Evolutionary conservation across 768 basidiomycete species (phyloP).

Genomic region (Tylopilus balloui): DNA sequence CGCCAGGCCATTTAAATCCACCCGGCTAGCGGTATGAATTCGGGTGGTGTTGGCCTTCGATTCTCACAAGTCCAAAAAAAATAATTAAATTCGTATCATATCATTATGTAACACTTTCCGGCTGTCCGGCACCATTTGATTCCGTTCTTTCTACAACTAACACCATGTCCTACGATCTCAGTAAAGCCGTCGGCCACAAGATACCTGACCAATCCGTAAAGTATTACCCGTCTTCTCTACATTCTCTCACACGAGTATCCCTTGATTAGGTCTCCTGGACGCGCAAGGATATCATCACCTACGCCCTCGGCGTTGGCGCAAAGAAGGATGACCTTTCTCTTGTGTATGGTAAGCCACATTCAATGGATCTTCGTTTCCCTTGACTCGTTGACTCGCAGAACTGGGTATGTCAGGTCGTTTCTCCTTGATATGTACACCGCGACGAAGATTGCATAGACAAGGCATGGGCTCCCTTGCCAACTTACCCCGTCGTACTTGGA

Average conservation of each 20-base stretch:
- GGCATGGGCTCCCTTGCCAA: slow-evolving; percentile 73
- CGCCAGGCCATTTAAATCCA: slow-evolving; percentile 7
- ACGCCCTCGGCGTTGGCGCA: slow-evolving; percentile 78
- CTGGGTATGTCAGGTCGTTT: slow-evolving; percentile 38
- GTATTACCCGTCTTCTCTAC: slow-evolving; percentile 15
- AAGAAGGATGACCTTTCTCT: slow-evolving; percentile 67
- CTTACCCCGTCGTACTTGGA: slow-evolving; percentile 75
- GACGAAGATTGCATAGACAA: slow-evolving; percentile 40
- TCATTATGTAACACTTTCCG: neutral
- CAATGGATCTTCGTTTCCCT: neutral
- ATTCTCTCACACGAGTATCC: neutral
- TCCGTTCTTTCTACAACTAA: neutral
- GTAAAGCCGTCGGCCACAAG: slow-evolving; percentile 60
- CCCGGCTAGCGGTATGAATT: neutral
- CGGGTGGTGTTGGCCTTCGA: neutral
- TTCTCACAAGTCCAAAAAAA: neutral
- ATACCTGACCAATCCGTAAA: slow-evolving; percentile 49
- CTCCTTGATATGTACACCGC: neutral
- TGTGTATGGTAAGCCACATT: slow-evolving; percentile 56
- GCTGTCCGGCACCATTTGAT: neutral
- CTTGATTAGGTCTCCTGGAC: slow-evolving; percentile 78
- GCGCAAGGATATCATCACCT: slow-evolving; percentile 74
- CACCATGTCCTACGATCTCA: slow-evolving; percentile 41
- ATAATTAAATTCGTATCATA: neutral
- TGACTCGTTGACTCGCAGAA: slow-evolving; percentile 32